A percentile compares a stretch with the other conserved stretches of the same genome.
These are phyloP conservation scores for Bruguiera sexangula DNA, from an alignment of 345 rosid species.

Conservation along the genomic window DNA sequence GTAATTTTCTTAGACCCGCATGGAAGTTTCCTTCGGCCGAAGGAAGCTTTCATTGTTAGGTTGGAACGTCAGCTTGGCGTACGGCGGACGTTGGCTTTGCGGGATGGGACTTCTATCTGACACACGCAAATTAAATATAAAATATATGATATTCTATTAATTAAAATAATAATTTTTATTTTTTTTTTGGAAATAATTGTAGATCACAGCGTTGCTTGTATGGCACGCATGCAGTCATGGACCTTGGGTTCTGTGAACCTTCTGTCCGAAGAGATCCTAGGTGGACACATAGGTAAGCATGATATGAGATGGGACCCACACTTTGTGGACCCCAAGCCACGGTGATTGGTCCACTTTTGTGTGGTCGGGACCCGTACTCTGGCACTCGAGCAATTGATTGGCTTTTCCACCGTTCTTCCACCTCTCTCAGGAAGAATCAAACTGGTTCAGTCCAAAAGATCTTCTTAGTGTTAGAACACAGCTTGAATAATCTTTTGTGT, in stretches of 20 bases:
- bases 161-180: too few relatives aligned
- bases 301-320: not conserved
- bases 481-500: too few relatives aligned
- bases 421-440: too few relatives aligned
- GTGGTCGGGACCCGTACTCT: not conserved
- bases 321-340: not conserved
- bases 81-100: not conserved
- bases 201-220: not conserved
- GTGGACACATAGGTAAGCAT: not conserved
- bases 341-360: not conserved
- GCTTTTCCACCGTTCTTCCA: not conserved
- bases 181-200: not conserved
- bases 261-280: not conserved
- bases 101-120: not conserved
- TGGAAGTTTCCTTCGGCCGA: not conserved
- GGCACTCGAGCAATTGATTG: not conserved
- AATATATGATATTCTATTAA: too few relatives aligned
- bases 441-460: too few relatives aligned
- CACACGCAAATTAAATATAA: too few relatives aligned
- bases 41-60: not conserved
- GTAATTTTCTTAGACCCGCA: not conserved
- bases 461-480: too few relatives aligned
- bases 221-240: not conserved
- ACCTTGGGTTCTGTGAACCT: not conserved
- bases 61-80: conserved; percentile 5